phyloP scores from a whole-genome alignment of 202 grass and related monocot species.

The Setaria viridis region DNA sequence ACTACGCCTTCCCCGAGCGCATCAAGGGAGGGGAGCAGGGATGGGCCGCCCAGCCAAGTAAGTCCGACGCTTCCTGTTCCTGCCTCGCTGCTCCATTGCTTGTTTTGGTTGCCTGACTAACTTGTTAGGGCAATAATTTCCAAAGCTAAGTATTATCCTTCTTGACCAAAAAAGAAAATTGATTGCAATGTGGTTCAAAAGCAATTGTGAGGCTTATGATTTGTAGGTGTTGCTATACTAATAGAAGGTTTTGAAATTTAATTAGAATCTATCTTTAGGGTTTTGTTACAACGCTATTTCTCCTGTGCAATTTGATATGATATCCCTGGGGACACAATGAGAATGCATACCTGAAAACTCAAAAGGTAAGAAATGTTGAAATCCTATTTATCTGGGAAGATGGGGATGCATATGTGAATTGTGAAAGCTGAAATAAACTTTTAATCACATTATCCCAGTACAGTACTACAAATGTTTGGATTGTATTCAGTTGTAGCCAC shows the following conservation, averaged over 20 bases:
- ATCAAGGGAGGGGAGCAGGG: conserved; percentile 99
- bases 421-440: neutral
- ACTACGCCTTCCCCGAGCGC: conserved; percentile 94
- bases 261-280: neutral
- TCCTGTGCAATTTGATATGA: neutral
- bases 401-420: neutral
- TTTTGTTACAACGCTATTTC: neutral
- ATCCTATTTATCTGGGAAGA: neutral
- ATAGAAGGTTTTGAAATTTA: neutral
- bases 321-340: neutral
- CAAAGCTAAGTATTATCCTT: neutral
- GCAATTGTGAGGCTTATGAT: neutral
- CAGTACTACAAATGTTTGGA: neutral
- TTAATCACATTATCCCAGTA: neutral
- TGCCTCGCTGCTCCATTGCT: neutral
- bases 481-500: neutral
- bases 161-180: neutral
- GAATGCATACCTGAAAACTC: neutral
- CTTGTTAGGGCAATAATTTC: neutral
- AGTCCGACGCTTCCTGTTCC: neutral
- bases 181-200: neutral
- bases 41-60: conserved; percentile 96
- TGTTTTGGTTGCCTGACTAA: neutral
- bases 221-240: neutral
- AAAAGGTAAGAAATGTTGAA: neutral